A percentile compares a stretch with the other conserved stretches of the same genome.
phyloP scores from a whole-genome alignment of 768 basidiomycete genomes.

The Russula compacta region DNA sequence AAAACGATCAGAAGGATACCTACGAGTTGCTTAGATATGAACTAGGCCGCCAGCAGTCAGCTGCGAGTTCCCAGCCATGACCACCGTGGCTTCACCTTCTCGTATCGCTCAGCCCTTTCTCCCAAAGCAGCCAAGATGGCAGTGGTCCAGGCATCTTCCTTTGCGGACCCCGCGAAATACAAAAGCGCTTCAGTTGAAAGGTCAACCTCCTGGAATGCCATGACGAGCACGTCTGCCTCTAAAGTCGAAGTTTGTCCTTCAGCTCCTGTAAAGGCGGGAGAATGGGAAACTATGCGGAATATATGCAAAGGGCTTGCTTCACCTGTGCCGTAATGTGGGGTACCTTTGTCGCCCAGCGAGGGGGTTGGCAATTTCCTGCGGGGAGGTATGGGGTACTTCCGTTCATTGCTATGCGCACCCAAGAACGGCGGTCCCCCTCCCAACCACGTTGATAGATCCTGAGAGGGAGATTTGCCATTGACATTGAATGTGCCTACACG shows the following conservation, averaged over 20 bases:
- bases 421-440: constrained; percentile 22
- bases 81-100: constrained; percentile 41
- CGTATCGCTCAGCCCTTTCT: constrained; percentile 50
- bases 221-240: constrained; percentile 62
- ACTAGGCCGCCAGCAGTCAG: constrained; percentile 29
- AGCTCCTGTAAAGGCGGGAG: neutral
- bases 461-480: constrained; percentile 65
- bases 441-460: constrained; percentile 64
- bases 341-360: constrained; percentile 17
- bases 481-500: constrained; percentile 81
- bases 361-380: constrained; percentile 23
- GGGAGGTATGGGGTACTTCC: constrained; percentile 20
- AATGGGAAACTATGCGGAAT: neutral
- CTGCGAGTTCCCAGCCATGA: neutral
- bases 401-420: neutral
- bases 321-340: neutral
- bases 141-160: constrained; percentile 63
- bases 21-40: constrained; percentile 70
- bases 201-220: constrained; percentile 78
- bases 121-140: constrained; percentile 66
- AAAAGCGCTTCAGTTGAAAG: constrained; percentile 69
- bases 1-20: constrained; percentile 72
- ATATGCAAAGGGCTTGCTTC: neutral
- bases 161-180: constrained; percentile 50
- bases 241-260: constrained; percentile 6